phyloP scores from a whole-genome alignment of 352 stramenopile genomes.

The Globisporangium paroecandrum region DNA sequence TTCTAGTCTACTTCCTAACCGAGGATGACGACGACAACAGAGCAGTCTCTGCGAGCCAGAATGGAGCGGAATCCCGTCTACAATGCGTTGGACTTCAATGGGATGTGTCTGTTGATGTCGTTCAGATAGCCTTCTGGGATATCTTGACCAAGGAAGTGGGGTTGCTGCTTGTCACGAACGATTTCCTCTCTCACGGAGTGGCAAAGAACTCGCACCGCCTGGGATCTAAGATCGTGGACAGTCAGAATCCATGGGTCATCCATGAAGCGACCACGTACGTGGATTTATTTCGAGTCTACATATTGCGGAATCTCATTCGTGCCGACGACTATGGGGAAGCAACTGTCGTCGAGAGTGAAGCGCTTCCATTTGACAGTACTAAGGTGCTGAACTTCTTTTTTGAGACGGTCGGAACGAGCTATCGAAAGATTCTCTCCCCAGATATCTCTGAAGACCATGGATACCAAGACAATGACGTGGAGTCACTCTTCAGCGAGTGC shows the following conservation, averaged over 20 bases:
- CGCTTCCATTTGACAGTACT: constrained; percentile 30
- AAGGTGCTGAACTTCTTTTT: constrained; percentile 56
- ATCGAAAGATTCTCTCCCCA: constrained; percentile 28
- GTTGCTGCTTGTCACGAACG: constrained; percentile 44
- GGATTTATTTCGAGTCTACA: constrained; percentile 50
- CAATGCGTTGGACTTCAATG: constrained; percentile 55
- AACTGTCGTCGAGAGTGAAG: constrained; percentile 7
- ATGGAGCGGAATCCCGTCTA: constrained; percentile 8
- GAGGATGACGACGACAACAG: constrained; percentile 31
- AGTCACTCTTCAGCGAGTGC: constrained; percentile 28
- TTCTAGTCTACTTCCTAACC: constrained; percentile 48
- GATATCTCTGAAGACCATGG: constrained; percentile 18
- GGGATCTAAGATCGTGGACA: background rate
- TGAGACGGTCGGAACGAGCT: constrained; percentile 60
- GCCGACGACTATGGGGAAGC: constrained; percentile 14
- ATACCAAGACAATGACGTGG: constrained; percentile 24
- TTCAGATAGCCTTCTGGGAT: constrained; percentile 74
- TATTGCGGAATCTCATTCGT: constrained; percentile 32
- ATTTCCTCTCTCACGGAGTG: constrained; percentile 57
- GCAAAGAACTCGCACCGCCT: constrained; percentile 14
- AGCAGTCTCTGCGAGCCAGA: background rate
- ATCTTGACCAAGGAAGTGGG: constrained; percentile 45
- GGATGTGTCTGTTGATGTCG: constrained; percentile 52
- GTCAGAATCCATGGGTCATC: constrained; percentile 29
- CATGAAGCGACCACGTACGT: constrained; percentile 63